A percentile compares a stretch with the other conserved stretches of the same genome.
Conservation (phyloP, 176 grass and related monocot genomes). For the Avena atlantica region DNA sequence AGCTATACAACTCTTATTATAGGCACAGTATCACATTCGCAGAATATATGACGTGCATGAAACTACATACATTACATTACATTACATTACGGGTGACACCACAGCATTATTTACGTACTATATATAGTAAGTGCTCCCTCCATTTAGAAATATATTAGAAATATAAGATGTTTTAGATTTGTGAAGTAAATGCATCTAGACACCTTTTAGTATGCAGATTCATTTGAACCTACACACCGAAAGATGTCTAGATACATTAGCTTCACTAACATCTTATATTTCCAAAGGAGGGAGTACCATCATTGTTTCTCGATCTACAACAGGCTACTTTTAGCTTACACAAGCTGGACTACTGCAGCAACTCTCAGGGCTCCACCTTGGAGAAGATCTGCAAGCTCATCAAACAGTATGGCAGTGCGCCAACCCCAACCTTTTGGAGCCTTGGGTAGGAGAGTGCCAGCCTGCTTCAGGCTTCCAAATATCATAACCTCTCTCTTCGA, state of each 20-base stretch:
- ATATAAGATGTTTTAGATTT: too few species aligned
- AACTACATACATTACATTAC: background rate
- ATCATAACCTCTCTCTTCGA: conserved; percentile 93
- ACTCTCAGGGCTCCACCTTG: conserved; percentile 83
- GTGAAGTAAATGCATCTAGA: too few species aligned
- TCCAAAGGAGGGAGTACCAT: too few species aligned
- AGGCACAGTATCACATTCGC: background rate
- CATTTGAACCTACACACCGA: too few species aligned
- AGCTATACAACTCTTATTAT: conserved; percentile 23
- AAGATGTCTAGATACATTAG: too few species aligned
- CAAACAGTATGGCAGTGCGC: conserved; percentile 93
- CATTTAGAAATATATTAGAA: too few species aligned
- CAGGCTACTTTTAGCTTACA: conserved; percentile 38
- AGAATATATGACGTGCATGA: background rate
- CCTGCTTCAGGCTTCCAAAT: conserved; percentile 93
- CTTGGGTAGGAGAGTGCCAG: conserved; percentile 90
- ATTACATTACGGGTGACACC: background rate
- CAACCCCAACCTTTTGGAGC: conserved; percentile 98
- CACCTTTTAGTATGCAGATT: too few species aligned
- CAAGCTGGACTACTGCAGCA: conserved; percentile 85
- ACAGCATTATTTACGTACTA: conserved; percentile 34
- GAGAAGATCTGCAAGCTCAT: conserved; percentile 88
- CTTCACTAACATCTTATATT: too few species aligned
- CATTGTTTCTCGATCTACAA: background rate
- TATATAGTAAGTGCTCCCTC: too few species aligned